Base-by-base conservation (phyloP, 2,329 filamentous ascomycete species). In the Ophiostoma piceae region DNA sequence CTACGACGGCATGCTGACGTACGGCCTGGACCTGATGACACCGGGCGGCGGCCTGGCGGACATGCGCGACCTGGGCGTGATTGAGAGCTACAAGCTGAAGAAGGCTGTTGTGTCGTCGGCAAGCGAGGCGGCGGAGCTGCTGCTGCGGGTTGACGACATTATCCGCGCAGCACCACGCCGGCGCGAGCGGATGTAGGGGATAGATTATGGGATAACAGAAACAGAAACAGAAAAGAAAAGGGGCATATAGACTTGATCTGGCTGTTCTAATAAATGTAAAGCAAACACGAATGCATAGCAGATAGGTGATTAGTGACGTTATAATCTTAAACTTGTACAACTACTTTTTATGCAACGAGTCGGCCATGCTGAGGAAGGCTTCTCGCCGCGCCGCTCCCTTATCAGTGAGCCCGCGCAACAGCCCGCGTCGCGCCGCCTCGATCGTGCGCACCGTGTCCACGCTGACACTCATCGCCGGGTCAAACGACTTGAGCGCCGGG, bases 41-140 rank as follows among this genome's bases (percentile, higher is more conserved):
- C 94, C 94, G 1, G 94, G 95, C 57, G 95, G 95, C 71, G 94
- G 93, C 64, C 92, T 99, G 76, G 86, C 92, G 14, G 95, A 99
- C 77, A 99, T 99, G 95, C 87, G 94, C 69, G 92, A 99, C 76
- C 79, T 96, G 66, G 95, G 95, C 64, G 94, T 99, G 37, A 90
- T 99, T 74, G 95, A 99, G 83, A 96, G 92, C 80, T 98, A 97
- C 85, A 99, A 99, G 85, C 83, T 99, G 79, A 99, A 99, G 87
- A 90, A 88, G 79, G 95, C 95, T n/a, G 95, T 99, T 69, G 95
- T 99, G 68, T 96, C 91, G 68, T 97, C 93, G 72, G 95, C 95
- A 29, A 96, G 92, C 71, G 95, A 99, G 82, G 95, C 95, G 73
- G 94, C 95, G 74, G 95, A 99, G 87, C 84, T 98, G 74, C 86